Base-by-base conservation (phyloP, 352 stramenopile species). In the Globisporangium barbulae region DNA sequence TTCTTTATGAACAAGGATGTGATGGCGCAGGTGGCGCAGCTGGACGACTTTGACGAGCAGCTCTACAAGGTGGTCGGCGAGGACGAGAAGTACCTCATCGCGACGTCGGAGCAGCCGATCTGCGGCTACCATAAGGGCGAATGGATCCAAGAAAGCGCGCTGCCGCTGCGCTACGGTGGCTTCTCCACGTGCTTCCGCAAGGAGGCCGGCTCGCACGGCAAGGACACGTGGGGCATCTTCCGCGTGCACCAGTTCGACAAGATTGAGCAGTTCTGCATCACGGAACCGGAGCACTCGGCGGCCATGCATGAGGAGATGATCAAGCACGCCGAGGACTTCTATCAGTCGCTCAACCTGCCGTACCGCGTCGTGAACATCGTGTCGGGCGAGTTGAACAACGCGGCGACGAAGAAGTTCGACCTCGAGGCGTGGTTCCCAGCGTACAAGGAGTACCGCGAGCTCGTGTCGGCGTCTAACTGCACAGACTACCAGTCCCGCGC, bases 161-260 rank as follows among this genome's bases (percentile, higher is more conserved):
- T 94, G 63, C 85, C 85, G 53, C 70, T 94, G 13, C 83, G 82
- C n/a, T 94, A 96, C 75, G 95, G 92, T n/a, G 97, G 97, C 41
- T 98, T 99, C 69, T 99, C 95, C 39, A 99, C 97, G n/a, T 99
- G 97, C 71, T 99, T 99, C 85, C 94, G 98, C 55, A 99, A 99
- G 79, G 98, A 99, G 83, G 97, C 97, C 13, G 98, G 98, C 35
- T 97, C 89, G 53, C 97, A 98, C 71, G 98, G 98, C 53, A 98
- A 98, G 81, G 98, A 99, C 79, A 99, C 98, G 70, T 99, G 97
- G 87, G 98, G 98, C 48, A 99, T 99, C 75, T 99, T 99, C 81
- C 95, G 98, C 47, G 98, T 99, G 7, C 98, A 99, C 86, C 98
- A 99, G 83, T 99, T 99, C 75, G 97, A 99, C 78, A 99, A 99